Conservation (phyloP, 176 grass and related monocot species). For the Juncus inflexus region DNA sequence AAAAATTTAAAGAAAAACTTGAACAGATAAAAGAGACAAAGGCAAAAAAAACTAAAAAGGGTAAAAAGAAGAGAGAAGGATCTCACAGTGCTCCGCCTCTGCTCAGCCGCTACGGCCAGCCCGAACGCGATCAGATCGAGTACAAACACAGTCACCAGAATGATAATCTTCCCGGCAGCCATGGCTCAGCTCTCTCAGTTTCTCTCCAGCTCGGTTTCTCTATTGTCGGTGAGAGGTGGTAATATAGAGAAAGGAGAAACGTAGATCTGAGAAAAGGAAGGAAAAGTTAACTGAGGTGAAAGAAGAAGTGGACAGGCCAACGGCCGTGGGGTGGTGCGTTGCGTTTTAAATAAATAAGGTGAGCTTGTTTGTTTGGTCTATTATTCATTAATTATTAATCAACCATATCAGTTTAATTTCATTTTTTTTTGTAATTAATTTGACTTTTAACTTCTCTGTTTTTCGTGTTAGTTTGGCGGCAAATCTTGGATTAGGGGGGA, state of each 20-base stretch:
- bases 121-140: slow-evolving; percentile 80
- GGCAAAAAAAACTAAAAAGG: background rate
- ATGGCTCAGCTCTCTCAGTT: slow-evolving; percentile 26
- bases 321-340: background rate
- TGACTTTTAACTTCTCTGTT: too few species aligned
- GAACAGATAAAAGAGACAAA: background rate
- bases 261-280: slow-evolving; percentile 11
- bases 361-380: too few species aligned
- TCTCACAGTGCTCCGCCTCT: slow-evolving; percentile 69
- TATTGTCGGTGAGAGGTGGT: slow-evolving; percentile 21
- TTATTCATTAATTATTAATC: too few species aligned
- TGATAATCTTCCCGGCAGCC: slow-evolving; percentile 34
- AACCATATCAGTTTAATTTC: too few species aligned
- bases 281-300: background rate
- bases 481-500: too few species aligned
- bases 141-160: slow-evolving; percentile 56
- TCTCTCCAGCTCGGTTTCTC: background rate
- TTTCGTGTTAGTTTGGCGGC: too few species aligned
- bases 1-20: background rate
- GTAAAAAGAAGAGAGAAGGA: background rate
- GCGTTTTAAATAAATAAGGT: too few species aligned
- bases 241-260: background rate
- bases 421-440: too few species aligned
- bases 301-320: slow-evolving; percentile 8
- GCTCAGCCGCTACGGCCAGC: slow-evolving; percentile 86